Conservation (phyloP, 2,329 filamentous ascomycete species). For the Acephala macrosclerotiorum region DNA sequence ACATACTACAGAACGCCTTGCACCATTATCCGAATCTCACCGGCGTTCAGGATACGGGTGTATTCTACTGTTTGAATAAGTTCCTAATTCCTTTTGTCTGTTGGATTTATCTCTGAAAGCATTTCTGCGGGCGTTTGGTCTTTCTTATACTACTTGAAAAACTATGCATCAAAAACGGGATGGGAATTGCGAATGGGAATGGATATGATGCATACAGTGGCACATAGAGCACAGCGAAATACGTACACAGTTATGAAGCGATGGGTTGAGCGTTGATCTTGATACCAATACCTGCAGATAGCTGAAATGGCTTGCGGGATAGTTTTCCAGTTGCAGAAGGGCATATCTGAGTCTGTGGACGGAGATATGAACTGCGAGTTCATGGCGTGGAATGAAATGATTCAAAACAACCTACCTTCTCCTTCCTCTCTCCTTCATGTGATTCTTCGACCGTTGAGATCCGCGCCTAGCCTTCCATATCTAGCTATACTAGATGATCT, state of each 20-base stretch:
- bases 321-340: neutral
- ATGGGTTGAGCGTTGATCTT: neutral
- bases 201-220: neutral
- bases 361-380: neutral
- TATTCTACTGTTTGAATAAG: conserved; percentile 11
- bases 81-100: neutral
- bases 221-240: neutral
- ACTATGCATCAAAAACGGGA: neutral
- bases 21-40: neutral
- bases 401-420: neutral
- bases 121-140: neutral
- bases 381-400: neutral
- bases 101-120: neutral
- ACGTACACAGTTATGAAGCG: neutral
- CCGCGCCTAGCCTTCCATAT: too few relatives aligned
- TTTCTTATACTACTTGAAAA: neutral
- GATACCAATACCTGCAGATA: neutral
- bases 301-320: neutral
- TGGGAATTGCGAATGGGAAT: neutral
- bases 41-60: conserved; percentile 5
- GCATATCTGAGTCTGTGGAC: neutral
- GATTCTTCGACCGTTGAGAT: too few relatives aligned
- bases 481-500: too few relatives aligned
- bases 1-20: neutral
- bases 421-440: too few relatives aligned